Evolutionary conservation across 129 eudicot genomes (phyloP).

Genomic region (Escallonia herrerae): DNA sequence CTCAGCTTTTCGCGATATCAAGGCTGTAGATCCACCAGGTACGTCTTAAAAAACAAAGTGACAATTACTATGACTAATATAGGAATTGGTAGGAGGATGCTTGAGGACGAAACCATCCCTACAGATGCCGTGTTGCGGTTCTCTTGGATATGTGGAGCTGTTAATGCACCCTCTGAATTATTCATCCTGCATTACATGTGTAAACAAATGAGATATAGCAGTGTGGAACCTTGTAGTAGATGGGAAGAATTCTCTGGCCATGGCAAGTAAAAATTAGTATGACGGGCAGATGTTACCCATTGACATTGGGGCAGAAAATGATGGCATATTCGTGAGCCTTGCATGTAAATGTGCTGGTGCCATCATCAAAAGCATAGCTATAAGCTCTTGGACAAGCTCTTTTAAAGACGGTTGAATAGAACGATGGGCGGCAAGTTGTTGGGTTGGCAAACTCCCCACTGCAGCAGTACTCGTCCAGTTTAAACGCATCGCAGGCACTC

Average conservation of each 20-base stretch:
- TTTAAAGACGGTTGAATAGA: constrained; percentile 75
- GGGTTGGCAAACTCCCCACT: constrained; percentile 93
- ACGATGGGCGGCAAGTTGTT: constrained; percentile 60
- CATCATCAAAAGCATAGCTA: constrained; percentile 91
- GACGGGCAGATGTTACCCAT: constrained; percentile 34
- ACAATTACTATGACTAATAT: constrained; percentile 14
- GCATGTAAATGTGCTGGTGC: constrained; percentile 93
- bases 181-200: constrained; percentile 36
- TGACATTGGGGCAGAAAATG: constrained; percentile 63
- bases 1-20: background rate
- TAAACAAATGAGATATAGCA: background rate
- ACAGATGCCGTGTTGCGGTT: constrained; percentile 13
- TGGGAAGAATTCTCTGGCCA: background rate
- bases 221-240: background rate
- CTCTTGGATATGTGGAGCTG: constrained; percentile 22
- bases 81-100: constrained; percentile 22
- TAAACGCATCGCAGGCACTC: constrained; percentile 90
- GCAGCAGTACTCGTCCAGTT: constrained; percentile 82
- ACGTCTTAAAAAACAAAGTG: constrained; percentile 14
- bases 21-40: constrained; percentile 15
- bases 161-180: constrained; percentile 27
- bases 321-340: constrained; percentile 68
- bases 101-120: constrained; percentile 31
- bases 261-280: background rate
- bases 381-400: constrained; percentile 91